Percentiles rank a stretch among this genome's conserved stretches.
Conservation (phyloP, 108 stramenopile species). For the Craspedostauros australis region DNA sequence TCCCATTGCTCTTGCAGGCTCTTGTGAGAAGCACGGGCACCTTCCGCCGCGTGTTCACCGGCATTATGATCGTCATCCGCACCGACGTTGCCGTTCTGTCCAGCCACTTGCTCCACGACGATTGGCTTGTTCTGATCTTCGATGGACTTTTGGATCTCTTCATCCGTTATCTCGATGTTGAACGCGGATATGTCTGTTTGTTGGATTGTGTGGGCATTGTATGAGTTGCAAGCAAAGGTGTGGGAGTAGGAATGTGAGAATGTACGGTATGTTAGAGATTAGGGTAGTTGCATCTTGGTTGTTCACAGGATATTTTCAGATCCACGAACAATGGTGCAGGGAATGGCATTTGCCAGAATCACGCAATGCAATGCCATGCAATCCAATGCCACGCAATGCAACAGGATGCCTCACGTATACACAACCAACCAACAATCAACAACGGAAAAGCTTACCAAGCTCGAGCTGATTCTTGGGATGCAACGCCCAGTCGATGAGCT, state of each 20-base stretch:
- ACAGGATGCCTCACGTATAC: background rate
- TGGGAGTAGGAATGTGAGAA: too few relatives aligned
- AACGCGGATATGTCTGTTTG: too few relatives aligned
- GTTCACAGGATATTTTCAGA: too few relatives aligned
- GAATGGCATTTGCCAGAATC: too few relatives aligned
- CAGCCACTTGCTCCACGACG: background rate
- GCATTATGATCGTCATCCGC: background rate
- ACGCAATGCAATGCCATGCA: too few relatives aligned
- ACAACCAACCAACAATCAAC: background rate
- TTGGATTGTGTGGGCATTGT: too few relatives aligned
- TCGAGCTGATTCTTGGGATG: slow-evolving; percentile 37
- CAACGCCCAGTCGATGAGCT: slow-evolving; percentile 71
- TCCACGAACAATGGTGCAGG: too few relatives aligned
- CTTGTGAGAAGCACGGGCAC: background rate
- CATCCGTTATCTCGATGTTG: slow-evolving; percentile 16
- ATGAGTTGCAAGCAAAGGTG: too few relatives aligned
- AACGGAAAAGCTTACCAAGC: slow-evolving; percentile 19
- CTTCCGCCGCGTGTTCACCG: background rate
- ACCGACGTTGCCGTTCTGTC: background rate
- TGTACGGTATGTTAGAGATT: too few relatives aligned
- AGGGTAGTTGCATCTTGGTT: too few relatives aligned
- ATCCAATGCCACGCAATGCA: slow-evolving; percentile 24
- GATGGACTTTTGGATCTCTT: background rate
- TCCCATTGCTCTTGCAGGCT: slow-evolving; percentile 5
- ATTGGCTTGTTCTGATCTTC: background rate